Percentiles rank a stretch among this genome's conserved stretches.
Evolutionary conservation across 169 alveolate genomes (phyloP).

Genomic region (Perkinsus marinus): DNA sequence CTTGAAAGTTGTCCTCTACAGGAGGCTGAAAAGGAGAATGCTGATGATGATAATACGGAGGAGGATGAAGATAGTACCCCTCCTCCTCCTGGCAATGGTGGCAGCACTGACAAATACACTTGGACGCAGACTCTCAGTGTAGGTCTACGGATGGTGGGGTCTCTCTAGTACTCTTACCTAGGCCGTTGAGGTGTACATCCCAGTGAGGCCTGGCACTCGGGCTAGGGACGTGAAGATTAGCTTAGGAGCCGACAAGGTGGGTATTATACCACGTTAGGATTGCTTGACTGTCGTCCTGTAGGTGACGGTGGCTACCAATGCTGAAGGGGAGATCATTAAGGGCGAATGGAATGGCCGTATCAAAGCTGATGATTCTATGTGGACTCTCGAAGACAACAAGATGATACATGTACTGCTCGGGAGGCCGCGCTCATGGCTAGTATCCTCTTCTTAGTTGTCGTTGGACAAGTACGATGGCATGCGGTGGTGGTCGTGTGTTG

Average conservation of each 20-base stretch:
- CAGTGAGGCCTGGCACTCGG: constrained; percentile 29
- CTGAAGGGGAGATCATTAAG: constrained; percentile 12
- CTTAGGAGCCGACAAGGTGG: background rate
- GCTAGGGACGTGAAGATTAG: constrained; percentile 5
- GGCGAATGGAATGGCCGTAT: constrained; percentile 78
- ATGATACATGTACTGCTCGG: constrained; percentile 45
- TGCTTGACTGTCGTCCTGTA: background rate
- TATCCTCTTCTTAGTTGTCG: constrained; percentile 22
- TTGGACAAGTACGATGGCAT: constrained; percentile 73
- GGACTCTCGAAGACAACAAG: constrained; percentile 83
- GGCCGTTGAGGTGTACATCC: constrained; percentile 38
- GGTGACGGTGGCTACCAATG: background rate
- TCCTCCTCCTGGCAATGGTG: constrained; percentile 70
- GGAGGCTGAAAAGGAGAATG: constrained; percentile 17
- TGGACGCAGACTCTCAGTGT: constrained; percentile 80
- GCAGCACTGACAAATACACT: constrained; percentile 66
- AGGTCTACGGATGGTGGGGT: constrained; percentile 33
- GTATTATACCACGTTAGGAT: background rate
- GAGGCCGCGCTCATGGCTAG: background rate
- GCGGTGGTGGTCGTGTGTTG: constrained; percentile 91
- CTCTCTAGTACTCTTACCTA: constrained; percentile 21
- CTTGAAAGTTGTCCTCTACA: background rate
- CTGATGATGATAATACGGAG: constrained; percentile 26
- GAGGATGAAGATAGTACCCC: constrained; percentile 28
- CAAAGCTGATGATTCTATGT: constrained; percentile 79